Base-by-base conservation (phyloP, 108 stramenopile species). In the Discostella pseudostelligera region DNA sequence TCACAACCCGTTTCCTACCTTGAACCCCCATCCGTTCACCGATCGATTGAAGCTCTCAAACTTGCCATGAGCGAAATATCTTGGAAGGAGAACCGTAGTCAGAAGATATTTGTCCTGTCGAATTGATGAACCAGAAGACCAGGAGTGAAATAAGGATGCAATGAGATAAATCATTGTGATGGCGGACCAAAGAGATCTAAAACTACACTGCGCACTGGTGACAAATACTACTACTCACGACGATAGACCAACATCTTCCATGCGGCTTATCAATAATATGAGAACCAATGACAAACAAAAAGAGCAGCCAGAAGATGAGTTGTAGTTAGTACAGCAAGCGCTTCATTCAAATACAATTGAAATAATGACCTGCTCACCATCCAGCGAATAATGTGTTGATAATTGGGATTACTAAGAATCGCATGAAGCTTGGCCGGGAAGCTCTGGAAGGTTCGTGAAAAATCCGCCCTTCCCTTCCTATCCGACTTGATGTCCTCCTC, bases 381-480 rank as follows among this genome's bases (percentile, higher is more conserved):
- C 86, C 86, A 87, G 28, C 69, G 56, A 54, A 87, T 81, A 37
- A 68, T 65, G 40, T 87, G 78, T 20, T 65, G 63, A 67, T 79
- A 84, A 16, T 56, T 68, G 13, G 83, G 83, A 56, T 84, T 81
- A 39, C 64, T 69, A 17, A 87, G 49, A 44, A 87, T 84, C 4
- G 29, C 56, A 49, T 87, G 83, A 35, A 87, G 64, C 65, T 87
- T 87, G 32, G 77, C 66, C 19, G 81, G 81, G 49, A 86, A 85
- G 26, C 24, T 62, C 10, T 24, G 32, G 16, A 48, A 26, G n/a
- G 51, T 40, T 17, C 21, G 40, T 36, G 32, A 32, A 3, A 5
- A 11, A 9, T 62, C 36, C 45, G 42, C 32, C 39, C 29, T 62
- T 11, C 36, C 44, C 47, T 62, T 29, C 14, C 44, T n/a, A 35